phyloP scores from a whole-genome alignment of 2,329 filamentous ascomycete genomes.

The Rhexocercosporidium sp. region DNA sequence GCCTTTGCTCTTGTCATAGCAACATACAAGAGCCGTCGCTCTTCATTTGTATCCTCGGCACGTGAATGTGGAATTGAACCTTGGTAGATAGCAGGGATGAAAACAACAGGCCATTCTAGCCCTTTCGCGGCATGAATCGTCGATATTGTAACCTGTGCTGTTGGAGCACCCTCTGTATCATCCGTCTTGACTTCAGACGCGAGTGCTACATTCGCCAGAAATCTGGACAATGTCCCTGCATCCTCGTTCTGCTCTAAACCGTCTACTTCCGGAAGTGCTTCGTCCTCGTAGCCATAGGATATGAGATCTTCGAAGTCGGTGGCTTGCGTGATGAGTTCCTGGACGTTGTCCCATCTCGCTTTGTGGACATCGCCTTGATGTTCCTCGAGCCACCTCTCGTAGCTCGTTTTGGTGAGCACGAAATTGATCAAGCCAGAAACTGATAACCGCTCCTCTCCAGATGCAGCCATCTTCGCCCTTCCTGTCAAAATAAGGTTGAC shows the following conservation, averaged over 20 bases:
- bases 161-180: conserved; percentile 59
- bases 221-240: conserved; percentile 69
- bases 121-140: conserved; percentile 97
- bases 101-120: conserved; percentile 94
- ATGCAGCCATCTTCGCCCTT: conserved; percentile 55
- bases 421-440: conserved; percentile 53
- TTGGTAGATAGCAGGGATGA: conserved; percentile 87
- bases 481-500: conserved; percentile 64
- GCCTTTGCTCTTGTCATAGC: conserved; percentile 94
- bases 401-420: conserved; percentile 68
- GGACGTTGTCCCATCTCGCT: conserved; percentile 83
- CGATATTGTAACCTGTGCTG: conserved; percentile 80
- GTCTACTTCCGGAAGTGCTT: conserved; percentile 70
- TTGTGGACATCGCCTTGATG: conserved; percentile 78
- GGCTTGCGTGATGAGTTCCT: conserved; percentile 84
- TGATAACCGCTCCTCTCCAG: conserved; percentile 23
- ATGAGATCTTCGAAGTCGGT: conserved; percentile 63
- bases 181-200: conserved; percentile 77
- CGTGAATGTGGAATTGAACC: conserved; percentile 90
- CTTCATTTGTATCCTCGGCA: conserved; percentile 85
- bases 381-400: conserved; percentile 74
- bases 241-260: conserved; percentile 72
- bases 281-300: conserved; percentile 50
- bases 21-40: conserved; percentile 88
- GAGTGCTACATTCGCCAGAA: conserved; percentile 90